Base-by-base conservation (phyloP, 2,329 filamentous ascomycete genomes). In the Trichophyton rubrum region DNA sequence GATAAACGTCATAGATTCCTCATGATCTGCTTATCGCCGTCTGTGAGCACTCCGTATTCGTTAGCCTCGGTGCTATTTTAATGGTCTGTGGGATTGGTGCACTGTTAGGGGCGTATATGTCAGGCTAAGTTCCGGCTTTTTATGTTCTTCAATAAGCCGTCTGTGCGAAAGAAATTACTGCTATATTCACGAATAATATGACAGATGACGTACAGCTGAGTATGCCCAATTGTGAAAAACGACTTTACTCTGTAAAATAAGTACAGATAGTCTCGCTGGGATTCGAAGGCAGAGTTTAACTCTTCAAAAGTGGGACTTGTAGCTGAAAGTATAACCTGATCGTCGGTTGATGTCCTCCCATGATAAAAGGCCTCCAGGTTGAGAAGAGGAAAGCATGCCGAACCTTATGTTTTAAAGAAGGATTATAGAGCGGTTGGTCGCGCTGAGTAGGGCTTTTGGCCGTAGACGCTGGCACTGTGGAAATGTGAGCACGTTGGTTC, bases 401-500 rank as follows among this genome's bases (percentile, higher is more conserved):
- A 38, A 20, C 55, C 30, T 38, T 57, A 38, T 22, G 38, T 40
- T 40, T 3, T 47, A 24, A 47, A 8, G 17, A 11, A n/a, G 24
- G 30, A 41, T 57, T 17, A 57, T 40, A 27, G n/a, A 40, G 30
- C 11, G 55, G 55, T 57, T 40, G 33, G 11, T 8, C 30, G 8
- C 20, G 55, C 8, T 1, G 55, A 38, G 38, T n/a, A 15, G 8
- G 55, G 55, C 13, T 57, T 57, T 41, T 40, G 55, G 17, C 55
- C 55, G 17, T 57, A 24, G 38, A 57, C 22, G 55, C 55, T 57
- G 33, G 27, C 38, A 15, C 55, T 57, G n/a, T 24, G 55, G 33
- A 57, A 57, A 40, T 57, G 55, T 57, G 7, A 57, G 55, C 55
- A 20, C 8, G 20, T 24, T 57, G 30, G 13, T 57, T 41, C 55